Conservation (phyloP, 2,329 filamentous ascomycete species). For the Colletotrichum caudatum region DNA sequence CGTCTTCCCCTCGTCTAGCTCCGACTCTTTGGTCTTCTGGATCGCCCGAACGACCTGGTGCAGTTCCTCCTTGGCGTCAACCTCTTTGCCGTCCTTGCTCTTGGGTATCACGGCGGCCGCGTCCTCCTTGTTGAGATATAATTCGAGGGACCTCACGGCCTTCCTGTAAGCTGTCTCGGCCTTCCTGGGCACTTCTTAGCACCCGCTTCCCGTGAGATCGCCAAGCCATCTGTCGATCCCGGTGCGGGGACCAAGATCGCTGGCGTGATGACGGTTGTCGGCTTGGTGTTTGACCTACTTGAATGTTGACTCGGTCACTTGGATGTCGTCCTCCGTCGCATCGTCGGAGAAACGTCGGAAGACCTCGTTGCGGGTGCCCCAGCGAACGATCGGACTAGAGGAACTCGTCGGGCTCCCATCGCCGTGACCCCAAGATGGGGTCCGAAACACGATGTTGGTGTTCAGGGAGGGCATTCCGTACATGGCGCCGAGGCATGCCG, state of each 20-base stretch:
- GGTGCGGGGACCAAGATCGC: background rate
- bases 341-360: slow-evolving; percentile 46
- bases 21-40: slow-evolving; percentile 30
- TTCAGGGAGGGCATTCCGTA: slow-evolving; percentile 22
- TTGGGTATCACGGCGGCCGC: slow-evolving; percentile 32
- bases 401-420: slow-evolving; percentile 35
- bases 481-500: slow-evolving; percentile 37
- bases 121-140: slow-evolving; percentile 43
- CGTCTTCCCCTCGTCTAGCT: slow-evolving; percentile 41
- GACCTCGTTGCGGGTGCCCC: slow-evolving; percentile 38
- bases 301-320: slow-evolving; percentile 6
- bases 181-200: slow-evolving; percentile 33
- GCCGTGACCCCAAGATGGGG: slow-evolving; percentile 28
- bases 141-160: slow-evolving; percentile 43
- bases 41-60: slow-evolving; percentile 40
- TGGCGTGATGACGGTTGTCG: background rate
- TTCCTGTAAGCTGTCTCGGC: slow-evolving; percentile 43
- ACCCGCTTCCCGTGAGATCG: background rate
- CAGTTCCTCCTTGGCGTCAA: slow-evolving; percentile 41
- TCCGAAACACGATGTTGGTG: slow-evolving; percentile 32
- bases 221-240: background rate
- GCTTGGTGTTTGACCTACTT: slow-evolving; percentile 11
- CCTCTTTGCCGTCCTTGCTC: slow-evolving; percentile 29
- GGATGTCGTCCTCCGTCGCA: slow-evolving; percentile 35
- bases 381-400: slow-evolving; percentile 17